phyloP scores from a whole-genome alignment of 2,329 filamentous ascomycete genomes.

The Grosmannia serpens region DNA sequence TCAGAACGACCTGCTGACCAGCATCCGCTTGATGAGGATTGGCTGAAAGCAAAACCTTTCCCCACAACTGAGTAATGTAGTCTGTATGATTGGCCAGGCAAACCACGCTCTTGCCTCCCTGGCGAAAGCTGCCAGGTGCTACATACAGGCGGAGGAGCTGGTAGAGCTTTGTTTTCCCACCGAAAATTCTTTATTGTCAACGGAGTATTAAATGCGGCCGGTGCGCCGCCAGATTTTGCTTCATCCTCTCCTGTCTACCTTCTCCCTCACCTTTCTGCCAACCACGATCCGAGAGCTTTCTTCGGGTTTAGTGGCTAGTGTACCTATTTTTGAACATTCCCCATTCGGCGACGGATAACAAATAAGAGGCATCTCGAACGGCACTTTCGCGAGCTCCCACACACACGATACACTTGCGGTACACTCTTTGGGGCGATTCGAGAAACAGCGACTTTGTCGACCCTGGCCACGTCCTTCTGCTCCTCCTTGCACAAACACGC shows the following conservation, averaged over 20 bases:
- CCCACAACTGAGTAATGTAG: not conserved
- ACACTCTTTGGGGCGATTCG: not conserved
- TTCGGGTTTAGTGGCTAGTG: not conserved
- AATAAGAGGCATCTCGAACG: not conserved
- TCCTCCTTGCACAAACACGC: not conserved
- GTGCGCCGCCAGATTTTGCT: not conserved
- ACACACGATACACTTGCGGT: not conserved
- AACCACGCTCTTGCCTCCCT: not conserved
- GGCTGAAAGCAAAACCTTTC: not conserved
- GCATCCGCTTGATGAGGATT: not conserved
- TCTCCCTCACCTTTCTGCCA: not conserved
- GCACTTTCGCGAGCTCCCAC: not conserved
- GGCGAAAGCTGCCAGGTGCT: not conserved
- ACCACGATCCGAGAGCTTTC: not conserved
- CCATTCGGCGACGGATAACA: not conserved
- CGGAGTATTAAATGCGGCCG: not conserved
- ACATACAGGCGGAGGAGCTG: not conserved
- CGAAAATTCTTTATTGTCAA: not conserved
- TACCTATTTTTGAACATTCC: not conserved
- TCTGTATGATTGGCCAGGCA: not conserved
- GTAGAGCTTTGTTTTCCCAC: not conserved
- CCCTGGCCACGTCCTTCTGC: not conserved
- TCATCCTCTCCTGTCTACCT: not conserved
- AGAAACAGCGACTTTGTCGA: not conserved
- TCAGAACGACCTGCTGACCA: not conserved